Percentiles rank a stretch among this genome's conserved stretches.
These are phyloP conservation scores for Coemansia sp. DNA, from an alignment of 192 early-diverging fungal species.

Conservation along the genomic window DNA sequence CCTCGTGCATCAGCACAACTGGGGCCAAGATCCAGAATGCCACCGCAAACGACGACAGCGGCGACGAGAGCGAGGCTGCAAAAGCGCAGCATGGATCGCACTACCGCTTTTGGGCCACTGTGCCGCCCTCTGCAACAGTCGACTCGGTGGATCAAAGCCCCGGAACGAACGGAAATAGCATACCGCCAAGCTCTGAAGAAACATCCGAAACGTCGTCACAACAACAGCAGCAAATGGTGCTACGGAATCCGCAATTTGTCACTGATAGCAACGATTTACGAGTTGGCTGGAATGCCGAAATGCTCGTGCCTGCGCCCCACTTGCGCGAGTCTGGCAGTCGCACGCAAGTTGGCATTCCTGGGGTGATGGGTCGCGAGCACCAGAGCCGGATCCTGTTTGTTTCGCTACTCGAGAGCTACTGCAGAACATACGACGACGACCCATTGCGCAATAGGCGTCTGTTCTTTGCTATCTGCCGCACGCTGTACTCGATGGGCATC, in stretches of 20 bases:
- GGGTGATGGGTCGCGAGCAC: slow-evolving; percentile 42
- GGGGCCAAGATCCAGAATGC: not conserved
- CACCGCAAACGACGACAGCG: not conserved
- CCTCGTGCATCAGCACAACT: not conserved
- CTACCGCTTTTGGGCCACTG: slow-evolving; percentile 34
- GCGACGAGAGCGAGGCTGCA: not conserved
- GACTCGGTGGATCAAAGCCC: not conserved
- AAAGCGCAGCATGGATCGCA: not conserved
- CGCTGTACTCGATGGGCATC: slow-evolving; percentile 80
- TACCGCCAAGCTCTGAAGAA: not conserved
- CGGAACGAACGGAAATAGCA: not conserved
- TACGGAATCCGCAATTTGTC: not conserved
- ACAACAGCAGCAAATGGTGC: not conserved
- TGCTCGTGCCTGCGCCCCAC: slow-evolving; percentile 8
- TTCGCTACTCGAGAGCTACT: slow-evolving; percentile 88
- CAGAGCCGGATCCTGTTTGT: slow-evolving; percentile 85
- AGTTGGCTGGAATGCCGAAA: not conserved
- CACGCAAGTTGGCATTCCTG: slow-evolving; percentile 10
- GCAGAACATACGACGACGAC: slow-evolving; percentile 80
- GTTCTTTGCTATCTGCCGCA: slow-evolving; percentile 88
- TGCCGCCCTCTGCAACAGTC: slow-evolving; percentile 12
- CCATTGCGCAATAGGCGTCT: slow-evolving; percentile 80
- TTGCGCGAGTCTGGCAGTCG: not conserved
- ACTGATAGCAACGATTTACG: not conserved
- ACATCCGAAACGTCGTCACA: not conserved